Conservation (phyloP, 345 rosid species). For the Bruguiera gymnorhiza region DNA sequence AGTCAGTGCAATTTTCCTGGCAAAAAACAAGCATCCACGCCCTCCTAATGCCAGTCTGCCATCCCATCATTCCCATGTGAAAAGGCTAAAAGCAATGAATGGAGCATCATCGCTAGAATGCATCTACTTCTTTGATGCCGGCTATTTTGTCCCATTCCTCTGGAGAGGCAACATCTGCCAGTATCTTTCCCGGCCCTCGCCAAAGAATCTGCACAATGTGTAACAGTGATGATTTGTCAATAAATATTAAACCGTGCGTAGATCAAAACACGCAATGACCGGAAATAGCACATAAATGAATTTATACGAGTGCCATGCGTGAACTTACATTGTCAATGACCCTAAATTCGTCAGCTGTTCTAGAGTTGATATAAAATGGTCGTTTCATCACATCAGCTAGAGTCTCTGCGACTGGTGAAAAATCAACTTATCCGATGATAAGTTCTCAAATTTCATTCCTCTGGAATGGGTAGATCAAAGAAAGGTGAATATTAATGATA, state of each 20-base stretch:
- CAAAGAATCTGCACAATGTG: constrained; percentile 53
- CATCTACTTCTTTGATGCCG: constrained; percentile 47
- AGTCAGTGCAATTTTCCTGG: too few species aligned
- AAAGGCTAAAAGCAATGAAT: not conserved
- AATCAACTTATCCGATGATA: constrained; percentile 6
- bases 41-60: not conserved
- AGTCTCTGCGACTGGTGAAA: constrained; percentile 57
- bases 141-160: constrained; percentile 75
- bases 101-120: constrained; percentile 14
- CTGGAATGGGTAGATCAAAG: not conserved
- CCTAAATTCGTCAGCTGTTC: constrained; percentile 74
- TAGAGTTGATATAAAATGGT: constrained; percentile 67
- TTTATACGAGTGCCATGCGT: not conserved
- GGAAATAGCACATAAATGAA: too few species aligned
- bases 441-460: constrained; percentile 8
- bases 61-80: not conserved
- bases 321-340: constrained; percentile 72
- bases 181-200: constrained; percentile 71
- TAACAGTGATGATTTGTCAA: constrained; percentile 4
- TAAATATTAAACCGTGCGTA: not conserved
- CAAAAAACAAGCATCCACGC: not conserved
- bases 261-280: not conserved
- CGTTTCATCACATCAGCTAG: constrained; percentile 61
- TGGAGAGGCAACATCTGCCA: constrained; percentile 55
- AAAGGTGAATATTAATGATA: constrained; percentile 8